These are phyloP conservation scores for Malus fusca DNA, from an alignment of 306 rosid species.

Conservation along the genomic window DNA sequence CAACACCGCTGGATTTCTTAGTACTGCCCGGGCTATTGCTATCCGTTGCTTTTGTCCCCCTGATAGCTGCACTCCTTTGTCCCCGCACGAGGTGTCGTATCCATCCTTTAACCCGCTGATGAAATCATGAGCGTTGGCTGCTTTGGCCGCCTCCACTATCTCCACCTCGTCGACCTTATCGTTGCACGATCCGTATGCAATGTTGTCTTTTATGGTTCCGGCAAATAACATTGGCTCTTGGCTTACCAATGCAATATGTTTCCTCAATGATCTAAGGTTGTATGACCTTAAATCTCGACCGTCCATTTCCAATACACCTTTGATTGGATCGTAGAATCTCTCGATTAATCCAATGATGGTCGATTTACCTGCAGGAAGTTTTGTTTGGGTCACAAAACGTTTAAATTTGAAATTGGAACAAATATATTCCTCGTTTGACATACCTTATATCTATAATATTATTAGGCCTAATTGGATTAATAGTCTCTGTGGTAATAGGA, in stretches of 20 bases:
- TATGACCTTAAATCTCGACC: slow-evolving; percentile 22
- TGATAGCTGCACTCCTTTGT: slow-evolving; percentile 35
- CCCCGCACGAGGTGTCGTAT: slow-evolving; percentile 40
- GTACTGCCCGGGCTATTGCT: slow-evolving; percentile 49
- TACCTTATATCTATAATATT: too few species aligned
- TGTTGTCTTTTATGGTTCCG: slow-evolving; percentile 47
- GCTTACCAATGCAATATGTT: slow-evolving; percentile 37
- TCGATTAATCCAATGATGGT: slow-evolving; percentile 42
- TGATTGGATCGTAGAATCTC: slow-evolving; percentile 47
- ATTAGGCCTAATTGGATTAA: too few species aligned
- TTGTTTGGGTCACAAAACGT: too few species aligned
- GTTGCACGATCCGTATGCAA: slow-evolving; percentile 26
- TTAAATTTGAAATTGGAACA: too few species aligned
- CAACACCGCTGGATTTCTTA: slow-evolving; percentile 38
- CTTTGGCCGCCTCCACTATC: slow-evolving; percentile 42
- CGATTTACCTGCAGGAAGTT: slow-evolving; percentile 19
- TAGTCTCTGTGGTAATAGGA: rapidly evolving
- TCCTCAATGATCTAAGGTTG: slow-evolving; percentile 36
- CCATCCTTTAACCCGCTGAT: slow-evolving; percentile 33
- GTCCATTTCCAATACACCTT: slow-evolving; percentile 30
- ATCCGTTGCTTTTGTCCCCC: slow-evolving; percentile 61
- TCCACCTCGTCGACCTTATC: slow-evolving; percentile 17
- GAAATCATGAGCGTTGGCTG: slow-evolving; percentile 48
- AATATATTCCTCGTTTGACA: too few species aligned
- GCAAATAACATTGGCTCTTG: slow-evolving; percentile 21